Base-by-base conservation (phyloP, 805 yeast species). In the Yamadazyma ubonensis region DNA sequence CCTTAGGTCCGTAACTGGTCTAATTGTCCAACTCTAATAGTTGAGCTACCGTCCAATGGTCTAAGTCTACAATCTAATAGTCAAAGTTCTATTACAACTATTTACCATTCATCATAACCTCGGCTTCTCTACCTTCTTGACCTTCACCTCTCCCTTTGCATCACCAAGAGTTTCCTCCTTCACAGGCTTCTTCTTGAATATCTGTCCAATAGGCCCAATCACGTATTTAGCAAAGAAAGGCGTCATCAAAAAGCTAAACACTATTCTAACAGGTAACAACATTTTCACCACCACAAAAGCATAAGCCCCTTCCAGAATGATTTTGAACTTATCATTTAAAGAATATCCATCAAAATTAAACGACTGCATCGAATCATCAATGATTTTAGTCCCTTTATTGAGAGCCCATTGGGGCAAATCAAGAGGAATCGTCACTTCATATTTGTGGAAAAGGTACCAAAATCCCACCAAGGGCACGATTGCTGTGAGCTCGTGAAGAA, bases 401-500 rank as follows among this genome's bases (percentile, higher is more conserved):
- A 83, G 55, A 11, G 84, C 70, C 79, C 79, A 75, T 3, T 75
- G 69, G 0, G 87, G 84, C 20, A 78, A 51, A 39, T 75, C 81
- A 6, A 73, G 49, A 2, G 85, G 83, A 7, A 76, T 55, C 36
- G 71, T 61, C 39, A 76, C 76, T 29, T 72, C 63, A 38, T 65
- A 66, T 43, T 75, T 70, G 59, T 83, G 84, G 45, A 86, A 70
- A 1, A 69, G 46, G 51, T 78, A 83, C 89, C 91, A 83, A 2
- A 84, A 49, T 0, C 79, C 80, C 28, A 83, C 63, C 35, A 86
- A 64, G 1, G 95, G 95, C 20, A 75, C 72, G 2, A 86, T 70
- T 2, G 95, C 95, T 0, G 90, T 73, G 29, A 86, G 46, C 53
- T 86, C 95, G 53, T 86, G 95, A 10, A 86, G 65, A 3, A 85